Evolutionary conservation across 257 asterid genomes (phyloP).

Genomic region (Nicotiana paniculata): DNA sequence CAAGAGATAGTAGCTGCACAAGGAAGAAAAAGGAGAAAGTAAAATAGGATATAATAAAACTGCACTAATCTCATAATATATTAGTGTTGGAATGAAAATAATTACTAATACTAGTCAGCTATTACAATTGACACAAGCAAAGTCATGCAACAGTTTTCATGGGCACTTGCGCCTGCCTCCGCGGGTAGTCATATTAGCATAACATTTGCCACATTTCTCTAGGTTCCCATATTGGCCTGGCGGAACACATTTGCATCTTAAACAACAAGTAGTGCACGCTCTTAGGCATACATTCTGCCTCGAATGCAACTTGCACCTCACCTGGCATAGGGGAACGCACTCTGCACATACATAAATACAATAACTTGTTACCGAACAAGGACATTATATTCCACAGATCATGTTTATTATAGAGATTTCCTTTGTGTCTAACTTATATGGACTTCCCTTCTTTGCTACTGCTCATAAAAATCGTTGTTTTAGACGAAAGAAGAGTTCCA

Average conservation of each 20-base stretch:
- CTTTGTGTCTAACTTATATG: neutral
- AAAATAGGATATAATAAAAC: too few species aligned
- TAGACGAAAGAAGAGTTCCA: neutral
- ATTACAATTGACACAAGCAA: neutral
- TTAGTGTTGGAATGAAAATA: too few species aligned
- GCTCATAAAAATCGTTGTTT: neutral
- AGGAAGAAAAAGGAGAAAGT: too few species aligned
- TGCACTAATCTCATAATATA: too few species aligned
- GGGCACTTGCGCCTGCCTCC: conserved; percentile 71
- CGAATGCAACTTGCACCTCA: conserved; percentile 51
- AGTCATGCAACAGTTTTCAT: conserved; percentile 13
- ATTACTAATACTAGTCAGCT: neutral
- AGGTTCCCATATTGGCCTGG: conserved; percentile 72
- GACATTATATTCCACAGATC: neutral
- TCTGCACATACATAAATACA: conserved; percentile 24
- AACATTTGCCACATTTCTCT: conserved; percentile 72
- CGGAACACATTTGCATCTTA: conserved; percentile 81
- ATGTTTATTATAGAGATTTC: neutral
- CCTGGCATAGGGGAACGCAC: conserved; percentile 49
- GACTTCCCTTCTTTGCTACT: neutral
- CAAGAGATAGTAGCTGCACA: too few species aligned
- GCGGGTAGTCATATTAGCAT: conserved; percentile 51
- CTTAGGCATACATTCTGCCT: conserved; percentile 56
- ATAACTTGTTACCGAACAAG: neutral
- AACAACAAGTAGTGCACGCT: conserved; percentile 69